A percentile compares a stretch with the other conserved stretches of the same genome.
These are phyloP conservation scores for Paecilomyces niveus DNA, from an alignment of 2,329 filamentous ascomycete genomes.

Conservation along the genomic window DNA sequence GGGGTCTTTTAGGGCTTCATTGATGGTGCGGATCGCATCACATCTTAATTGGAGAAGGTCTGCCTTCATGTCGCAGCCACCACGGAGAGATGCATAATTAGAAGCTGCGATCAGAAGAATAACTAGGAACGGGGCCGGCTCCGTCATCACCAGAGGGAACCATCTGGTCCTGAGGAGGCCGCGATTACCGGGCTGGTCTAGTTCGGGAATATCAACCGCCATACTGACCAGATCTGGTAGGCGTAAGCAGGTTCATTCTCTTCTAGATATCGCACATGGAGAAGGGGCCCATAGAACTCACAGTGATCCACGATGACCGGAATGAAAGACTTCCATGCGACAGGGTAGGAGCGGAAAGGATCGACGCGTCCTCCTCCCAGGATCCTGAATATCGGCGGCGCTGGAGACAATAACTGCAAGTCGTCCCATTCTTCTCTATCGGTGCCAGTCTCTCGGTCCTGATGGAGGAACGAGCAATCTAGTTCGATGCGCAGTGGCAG, in stretches of 20 bases:
- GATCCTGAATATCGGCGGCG: conserved; percentile 7
- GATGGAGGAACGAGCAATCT: not conserved
- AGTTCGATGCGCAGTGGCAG: conserved; percentile 4
- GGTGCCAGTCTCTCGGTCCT: not conserved
- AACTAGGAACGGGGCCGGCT: conserved; percentile 33
- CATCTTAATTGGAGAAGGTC: conserved; percentile 37
- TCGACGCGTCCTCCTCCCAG: conserved; percentile 20
- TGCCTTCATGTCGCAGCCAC: conserved; percentile 10
- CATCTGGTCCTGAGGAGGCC: conserved; percentile 31
- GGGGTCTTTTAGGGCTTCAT: conserved; percentile 28
- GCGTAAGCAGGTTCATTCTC: not conserved
- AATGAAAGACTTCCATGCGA: conserved; percentile 27
- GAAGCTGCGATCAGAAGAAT: conserved; percentile 37
- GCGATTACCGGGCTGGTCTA: conserved; percentile 27
- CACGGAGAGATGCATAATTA: conserved; percentile 29
- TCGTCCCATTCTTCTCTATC: not conserved
- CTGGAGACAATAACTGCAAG: not conserved
- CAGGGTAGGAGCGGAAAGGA: conserved; percentile 29
- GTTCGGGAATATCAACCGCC: conserved; percentile 36
- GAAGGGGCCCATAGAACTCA: conserved; percentile 11
- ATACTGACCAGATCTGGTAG: conserved; percentile 28
- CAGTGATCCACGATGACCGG: conserved; percentile 26
- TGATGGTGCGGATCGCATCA: conserved; percentile 40
- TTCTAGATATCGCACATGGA: not conserved
- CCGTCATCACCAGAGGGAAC: conserved; percentile 37